These are phyloP conservation scores for Ganoderma lingzhi DNA, from an alignment of 1,284 basidiomycete genomes.

Conservation along the genomic window DNA sequence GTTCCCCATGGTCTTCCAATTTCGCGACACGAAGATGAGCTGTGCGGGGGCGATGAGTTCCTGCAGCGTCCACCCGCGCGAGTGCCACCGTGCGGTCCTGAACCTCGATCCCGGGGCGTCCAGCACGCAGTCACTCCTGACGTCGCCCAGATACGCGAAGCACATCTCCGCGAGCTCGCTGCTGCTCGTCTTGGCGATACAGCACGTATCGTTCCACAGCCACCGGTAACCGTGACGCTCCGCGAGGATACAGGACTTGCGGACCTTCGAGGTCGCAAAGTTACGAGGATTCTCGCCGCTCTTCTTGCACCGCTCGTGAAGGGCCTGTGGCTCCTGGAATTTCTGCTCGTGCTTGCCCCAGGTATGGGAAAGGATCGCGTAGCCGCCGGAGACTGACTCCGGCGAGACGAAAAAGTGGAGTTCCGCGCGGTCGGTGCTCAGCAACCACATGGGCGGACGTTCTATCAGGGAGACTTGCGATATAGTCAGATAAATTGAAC, in stretches of 20 bases:
- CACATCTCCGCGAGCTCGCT: constrained; percentile 4
- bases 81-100: constrained; percentile 1
- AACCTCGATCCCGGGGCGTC: not conserved
- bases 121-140: not conserved
- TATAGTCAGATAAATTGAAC: no score
- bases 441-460: no score
- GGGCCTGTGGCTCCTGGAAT: not conserved
- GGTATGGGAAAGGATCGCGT: constrained; percentile 8
- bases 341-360: constrained; percentile 1
- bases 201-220: constrained; percentile 8
- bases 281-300: not conserved
- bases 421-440: constrained; percentile 5
- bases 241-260: constrained; percentile 3
- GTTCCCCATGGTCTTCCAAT: not conserved
- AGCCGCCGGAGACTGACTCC: constrained; percentile 2
- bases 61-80: not conserved
- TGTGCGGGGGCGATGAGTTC: not conserved
- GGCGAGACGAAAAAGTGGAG: constrained; percentile 8
- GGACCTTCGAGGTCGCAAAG: not conserved
- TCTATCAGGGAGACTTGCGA: no score
- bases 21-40: not conserved
- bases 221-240: not conserved
- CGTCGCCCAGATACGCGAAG: constrained; percentile 2
- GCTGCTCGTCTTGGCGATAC: constrained; percentile 9
- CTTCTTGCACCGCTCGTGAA: not conserved